Conservation (phyloP, 1,284 basidiomycete species). For the Papiliotrema fonsecae region DNA sequence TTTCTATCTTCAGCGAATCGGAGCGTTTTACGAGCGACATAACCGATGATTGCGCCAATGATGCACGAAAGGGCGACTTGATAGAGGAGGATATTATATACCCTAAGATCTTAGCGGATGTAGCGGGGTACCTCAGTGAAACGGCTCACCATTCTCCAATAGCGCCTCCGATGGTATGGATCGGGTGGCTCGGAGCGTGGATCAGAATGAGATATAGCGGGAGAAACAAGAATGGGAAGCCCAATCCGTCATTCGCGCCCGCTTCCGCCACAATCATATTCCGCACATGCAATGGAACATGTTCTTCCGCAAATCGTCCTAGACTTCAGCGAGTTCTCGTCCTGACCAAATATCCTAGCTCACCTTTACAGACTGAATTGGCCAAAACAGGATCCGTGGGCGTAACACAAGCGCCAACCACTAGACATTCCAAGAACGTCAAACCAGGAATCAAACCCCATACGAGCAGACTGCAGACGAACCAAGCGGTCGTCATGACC, state of each 20-base stretch:
- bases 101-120: slow-evolving; percentile 17
- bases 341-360: slow-evolving; percentile 46
- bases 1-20: slow-evolving; percentile 29
- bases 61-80: slow-evolving; percentile 64
- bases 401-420: slow-evolving; percentile 87
- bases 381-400: slow-evolving; percentile 94
- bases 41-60: slow-evolving; percentile 75
- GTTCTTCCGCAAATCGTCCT: slow-evolving; percentile 43
- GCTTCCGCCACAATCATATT: slow-evolving; percentile 46
- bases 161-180: slow-evolving; percentile 54
- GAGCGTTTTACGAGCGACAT: slow-evolving; percentile 44
- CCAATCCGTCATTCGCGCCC: slow-evolving; percentile 66
- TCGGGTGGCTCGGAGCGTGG: slow-evolving; percentile 43
- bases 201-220: slow-evolving; percentile 79
- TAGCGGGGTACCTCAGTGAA: not conserved
- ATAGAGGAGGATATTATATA: slow-evolving; percentile 45
- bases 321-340: not conserved
- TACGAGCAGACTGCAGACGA: slow-evolving; percentile 73
- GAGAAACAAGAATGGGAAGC: slow-evolving; percentile 91
- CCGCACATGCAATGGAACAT: slow-evolving; percentile 43
- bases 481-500: slow-evolving; percentile 79
- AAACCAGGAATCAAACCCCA: slow-evolving; percentile 82
- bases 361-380: slow-evolving; percentile 54
- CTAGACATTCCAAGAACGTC: slow-evolving; percentile 77
- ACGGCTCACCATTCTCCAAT: slow-evolving; percentile 58